Evolutionary conservation across 2,329 filamentous ascomycete species (phyloP), one percentile per base, ranked within the genome.

Genomic region (Xylariaceae sp.): DNA sequence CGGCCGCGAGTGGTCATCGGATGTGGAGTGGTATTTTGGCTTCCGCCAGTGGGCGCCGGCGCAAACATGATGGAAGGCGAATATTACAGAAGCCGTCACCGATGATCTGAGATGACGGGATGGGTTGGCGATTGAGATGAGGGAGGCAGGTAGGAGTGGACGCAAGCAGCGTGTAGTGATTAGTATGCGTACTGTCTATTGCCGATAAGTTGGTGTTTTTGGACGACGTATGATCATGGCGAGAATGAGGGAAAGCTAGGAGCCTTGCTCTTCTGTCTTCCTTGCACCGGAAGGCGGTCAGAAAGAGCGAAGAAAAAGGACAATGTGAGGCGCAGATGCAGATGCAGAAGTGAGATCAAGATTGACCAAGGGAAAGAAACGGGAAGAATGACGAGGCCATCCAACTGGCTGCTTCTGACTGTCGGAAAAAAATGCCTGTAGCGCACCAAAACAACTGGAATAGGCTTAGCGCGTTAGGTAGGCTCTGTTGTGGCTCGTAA

Each of bases 1-100:
- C 83, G 80, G 63, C 80, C 82, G 59, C 83, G 77, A 50, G 80
- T 83, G 49, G 79, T 77, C 62, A 57, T 51, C 15, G 78, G 76
- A 29, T 80, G 76, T 5, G 62, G 49, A 48, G 60, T 50, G 43
- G 53, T 58, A 54, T 60, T 58, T 40, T 63, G 62, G 62, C 78
- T 77, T 63, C 76, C 75, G 60, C 78, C 74, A 60, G 74, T 74
- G 57, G 72, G 67, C 44, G 79, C 72, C 44, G 81, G 75, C 50
- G 81, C 82, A 71, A 86, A 86, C 83, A 86, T 86, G 68, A 60
- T 64, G 65, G 44, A 58, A 49, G 41, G 15, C 12, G 13, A 40
- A 12, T 43, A 32, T 30, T 49, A 56, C 54, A 50, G 53, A 34
- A 44, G 45, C 49, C 47, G 45, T 41, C 59, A 49, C 48, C 29